phyloP scores from a whole-genome alignment of 192 early-diverging fungal species.

The Coemansia sp. region DNA sequence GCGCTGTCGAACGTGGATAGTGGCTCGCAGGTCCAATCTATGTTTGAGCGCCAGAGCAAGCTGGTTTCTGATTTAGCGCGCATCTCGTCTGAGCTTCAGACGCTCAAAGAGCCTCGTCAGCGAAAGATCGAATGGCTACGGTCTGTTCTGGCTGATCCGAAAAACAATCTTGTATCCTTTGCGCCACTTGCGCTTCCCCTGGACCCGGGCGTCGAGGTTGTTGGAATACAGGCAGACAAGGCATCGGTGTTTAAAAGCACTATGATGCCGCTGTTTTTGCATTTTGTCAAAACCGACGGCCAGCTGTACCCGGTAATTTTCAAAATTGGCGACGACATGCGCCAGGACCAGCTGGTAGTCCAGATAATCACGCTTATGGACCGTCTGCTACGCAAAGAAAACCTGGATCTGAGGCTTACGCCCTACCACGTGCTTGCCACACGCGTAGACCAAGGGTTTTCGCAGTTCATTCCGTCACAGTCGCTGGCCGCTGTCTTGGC shows the following conservation, averaged over 20 bases:
- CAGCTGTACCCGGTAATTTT: conserved; percentile 93
- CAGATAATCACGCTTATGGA: conserved; percentile 99
- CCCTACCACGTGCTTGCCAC: conserved; percentile 97
- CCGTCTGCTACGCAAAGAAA: conserved; percentile 90
- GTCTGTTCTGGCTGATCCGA: conserved; percentile 77
- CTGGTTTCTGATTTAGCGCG: conserved; percentile 74
- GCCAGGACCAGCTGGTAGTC: conserved; percentile 98
- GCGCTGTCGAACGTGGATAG: conserved; percentile 61
- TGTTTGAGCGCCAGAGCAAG: conserved; percentile 80
- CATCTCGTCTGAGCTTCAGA: conserved; percentile 73
- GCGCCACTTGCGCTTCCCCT: conserved; percentile 84
- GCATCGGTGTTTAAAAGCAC: conserved; percentile 90
- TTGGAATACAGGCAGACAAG: conserved; percentile 80
- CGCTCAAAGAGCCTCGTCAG: conserved; percentile 78
- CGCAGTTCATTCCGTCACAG: conserved; percentile 91
- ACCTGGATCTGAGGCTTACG: conserved; percentile 88
- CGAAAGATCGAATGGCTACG: conserved; percentile 91
- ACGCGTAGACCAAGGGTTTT: conserved; percentile 90
- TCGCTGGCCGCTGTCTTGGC: conserved; percentile 87
- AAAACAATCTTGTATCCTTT: conserved; percentile 80
- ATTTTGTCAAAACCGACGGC: conserved; percentile 83
- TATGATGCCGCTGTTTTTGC: conserved; percentile 83
- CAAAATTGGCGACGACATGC: conserved; percentile 94
- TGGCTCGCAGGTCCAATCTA: conserved; percentile 69
- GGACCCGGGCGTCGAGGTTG: conserved; percentile 86